Evolutionary conservation across 352 stramenopile genomes (phyloP), one percentile per base, ranked within the genome.

Genomic region (Stephanocyclus meneghinianus): DNA sequence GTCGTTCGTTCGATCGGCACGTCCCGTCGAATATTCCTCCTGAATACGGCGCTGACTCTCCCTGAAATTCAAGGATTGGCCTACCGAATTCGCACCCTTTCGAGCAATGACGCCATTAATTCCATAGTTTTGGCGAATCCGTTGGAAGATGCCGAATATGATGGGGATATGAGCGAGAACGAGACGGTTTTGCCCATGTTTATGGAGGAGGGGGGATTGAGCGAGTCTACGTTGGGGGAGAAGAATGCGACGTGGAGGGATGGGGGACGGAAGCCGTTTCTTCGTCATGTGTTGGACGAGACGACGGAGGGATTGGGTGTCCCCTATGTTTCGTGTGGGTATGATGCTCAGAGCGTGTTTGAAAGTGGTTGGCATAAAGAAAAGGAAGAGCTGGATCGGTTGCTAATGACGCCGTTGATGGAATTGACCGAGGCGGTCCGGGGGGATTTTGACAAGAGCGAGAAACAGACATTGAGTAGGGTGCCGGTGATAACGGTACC

Each of bases 11-110:
- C 79, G 9, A 87, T 91, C 51, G 87, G 87, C 42, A 87, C 77
- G 18, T 85, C 69, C 56, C 79, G 88, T 21, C 82, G 83, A 35
- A 76, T 91, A 16, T 91, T 90, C 76, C 45, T 91, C 9, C 56
- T 90, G 0, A 50, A 91, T 56, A 71, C 88, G 3, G 51, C 85
- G 10, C 71, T 91, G 18, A 79, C 77, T 0, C 66, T 77, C 0
- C 40, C 50, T 16, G 84, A 91, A 74, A 78, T 91, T 37, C 78
- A 93, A 53, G 88, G 86, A 18, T 71, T 93, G 42, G 77, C 86
- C 0, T 85, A 89, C 76, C 79, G 86, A n/a, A 86, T 93, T 30
- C 61, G 71, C 6, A 64, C 68, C 13, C 63, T 93, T 29, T 77
- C 80, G 9, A 87, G 77, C 32, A 91, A 88, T 57, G 65, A 82